Conservation (phyloP, 78 protist species). For the Dictyostelium firmibasis region DNA sequence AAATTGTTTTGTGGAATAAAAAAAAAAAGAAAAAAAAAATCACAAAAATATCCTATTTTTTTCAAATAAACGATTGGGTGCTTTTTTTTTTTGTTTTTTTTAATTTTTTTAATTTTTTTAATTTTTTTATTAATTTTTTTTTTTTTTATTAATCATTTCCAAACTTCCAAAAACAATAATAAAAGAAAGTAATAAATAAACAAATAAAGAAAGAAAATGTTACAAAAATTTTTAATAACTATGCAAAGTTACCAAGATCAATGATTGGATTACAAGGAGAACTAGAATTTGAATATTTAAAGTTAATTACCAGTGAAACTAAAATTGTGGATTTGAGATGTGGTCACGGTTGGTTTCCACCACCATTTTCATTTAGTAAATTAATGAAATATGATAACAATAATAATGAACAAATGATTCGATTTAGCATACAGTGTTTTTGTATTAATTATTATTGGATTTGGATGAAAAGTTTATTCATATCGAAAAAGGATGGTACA, state of each 20-base stretch:
- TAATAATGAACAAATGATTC: background rate
- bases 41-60: no score
- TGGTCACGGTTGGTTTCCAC: conserved; percentile 45
- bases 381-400: background rate
- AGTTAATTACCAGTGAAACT: background rate
- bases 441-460: conserved; percentile 5
- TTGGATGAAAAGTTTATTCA: background rate
- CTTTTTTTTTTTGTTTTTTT: no score
- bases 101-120: no score
- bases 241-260: conserved; percentile 32
- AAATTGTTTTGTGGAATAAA: no score
- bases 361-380: background rate
- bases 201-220: background rate
- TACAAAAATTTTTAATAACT: conserved; percentile 13
- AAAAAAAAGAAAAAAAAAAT: no score
- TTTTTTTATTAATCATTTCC: no score
- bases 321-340: conserved; percentile 2
- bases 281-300: background rate
- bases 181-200: background rate
- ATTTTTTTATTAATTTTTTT: no score
- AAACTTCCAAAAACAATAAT: no score
- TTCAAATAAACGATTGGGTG: no score
- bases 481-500: background rate
- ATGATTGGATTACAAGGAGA: background rate
- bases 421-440: conserved; percentile 4